Evolutionary conservation across 768 basidiomycete species (phyloP).

Genomic region (Cytidiella melzeri): DNA sequence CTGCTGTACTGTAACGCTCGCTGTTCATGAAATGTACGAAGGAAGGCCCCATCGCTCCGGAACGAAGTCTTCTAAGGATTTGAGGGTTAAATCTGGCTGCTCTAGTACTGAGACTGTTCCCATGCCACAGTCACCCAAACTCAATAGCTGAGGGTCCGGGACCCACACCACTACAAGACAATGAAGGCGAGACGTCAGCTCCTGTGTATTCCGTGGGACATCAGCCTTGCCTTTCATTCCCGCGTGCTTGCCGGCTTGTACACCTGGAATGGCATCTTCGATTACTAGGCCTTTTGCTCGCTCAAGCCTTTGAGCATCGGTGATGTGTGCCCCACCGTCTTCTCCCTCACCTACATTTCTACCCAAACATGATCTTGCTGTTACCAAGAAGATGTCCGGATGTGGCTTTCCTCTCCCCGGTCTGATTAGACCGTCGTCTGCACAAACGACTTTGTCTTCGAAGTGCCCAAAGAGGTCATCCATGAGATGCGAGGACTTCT

Average conservation of each 20-base stretch:
- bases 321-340: slow-evolving; percentile 26
- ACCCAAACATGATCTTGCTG: slow-evolving; percentile 56
- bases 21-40: slow-evolving; percentile 36
- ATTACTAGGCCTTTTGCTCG: slow-evolving; percentile 68
- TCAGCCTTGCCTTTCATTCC: slow-evolving; percentile 76
- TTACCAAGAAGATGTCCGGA: slow-evolving; percentile 76
- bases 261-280: slow-evolving; percentile 73
- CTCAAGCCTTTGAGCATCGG: slow-evolving; percentile 36
- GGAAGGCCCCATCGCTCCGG: slow-evolving; percentile 84
- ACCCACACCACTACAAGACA: slow-evolving; percentile 68
- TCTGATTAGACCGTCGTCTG: slow-evolving; percentile 52
- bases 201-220: too few species aligned
- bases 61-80: slow-evolving; percentile 64
- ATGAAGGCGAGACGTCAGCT: not conserved
- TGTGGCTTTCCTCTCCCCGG: slow-evolving; percentile 60
- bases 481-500: slow-evolving; percentile 60
- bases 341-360: slow-evolving; percentile 45
- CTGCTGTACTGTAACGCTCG: not conserved
- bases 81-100: slow-evolving; percentile 51
- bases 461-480: slow-evolving; percentile 68
- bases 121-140: slow-evolving; percentile 33
- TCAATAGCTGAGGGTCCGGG: slow-evolving; percentile 63
- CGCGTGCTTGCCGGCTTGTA: slow-evolving; percentile 76
- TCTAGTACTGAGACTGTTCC: slow-evolving; percentile 34
- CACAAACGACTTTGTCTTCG: slow-evolving; percentile 61